Conservation (phyloP, 495 filamentous ascomycete species). For the Penicillium taxi region DNA sequence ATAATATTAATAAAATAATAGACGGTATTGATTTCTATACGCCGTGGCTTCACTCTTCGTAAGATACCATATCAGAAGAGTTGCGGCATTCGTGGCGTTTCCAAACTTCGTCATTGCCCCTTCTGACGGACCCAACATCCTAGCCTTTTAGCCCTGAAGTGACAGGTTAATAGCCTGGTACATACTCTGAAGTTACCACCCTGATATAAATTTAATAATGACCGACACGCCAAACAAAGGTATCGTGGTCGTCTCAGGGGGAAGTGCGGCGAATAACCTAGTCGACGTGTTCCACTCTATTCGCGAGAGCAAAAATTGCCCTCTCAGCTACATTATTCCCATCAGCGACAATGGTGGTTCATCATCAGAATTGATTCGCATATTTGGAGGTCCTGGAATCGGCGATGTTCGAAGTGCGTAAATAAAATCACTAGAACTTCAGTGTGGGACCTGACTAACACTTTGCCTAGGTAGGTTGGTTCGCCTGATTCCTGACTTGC, state of each 20-base stretch:
- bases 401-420: slow-evolving; percentile 80
- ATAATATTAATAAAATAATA: no score
- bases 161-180: not conserved
- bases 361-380: slow-evolving; percentile 82
- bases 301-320: slow-evolving; percentile 58
- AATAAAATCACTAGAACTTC: not conserved
- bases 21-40: no score
- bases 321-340: slow-evolving; percentile 78
- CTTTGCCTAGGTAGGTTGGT: slow-evolving; percentile 65
- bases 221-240: slow-evolving; percentile 36
- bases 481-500: slow-evolving; percentile 71
- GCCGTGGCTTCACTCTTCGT: no score
- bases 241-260: slow-evolving; percentile 79
- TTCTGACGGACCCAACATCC: slow-evolving; percentile 5
- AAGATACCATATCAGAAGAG: no score
- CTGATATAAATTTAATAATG: no score
- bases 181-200: no score
- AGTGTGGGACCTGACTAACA: slow-evolving; percentile 6
- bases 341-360: slow-evolving; percentile 94
- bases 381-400: slow-evolving; percentile 90
- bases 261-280: slow-evolving; percentile 86
- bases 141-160: not conserved
- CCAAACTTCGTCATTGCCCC: slow-evolving; percentile 9
- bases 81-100: slow-evolving; percentile 8
- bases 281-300: slow-evolving; percentile 83